Percentiles rank a stretch among this genome's conserved stretches.
Conservation (phyloP, 768 basidiomycete species). For the Daedaleopsis sinensis region DNA sequence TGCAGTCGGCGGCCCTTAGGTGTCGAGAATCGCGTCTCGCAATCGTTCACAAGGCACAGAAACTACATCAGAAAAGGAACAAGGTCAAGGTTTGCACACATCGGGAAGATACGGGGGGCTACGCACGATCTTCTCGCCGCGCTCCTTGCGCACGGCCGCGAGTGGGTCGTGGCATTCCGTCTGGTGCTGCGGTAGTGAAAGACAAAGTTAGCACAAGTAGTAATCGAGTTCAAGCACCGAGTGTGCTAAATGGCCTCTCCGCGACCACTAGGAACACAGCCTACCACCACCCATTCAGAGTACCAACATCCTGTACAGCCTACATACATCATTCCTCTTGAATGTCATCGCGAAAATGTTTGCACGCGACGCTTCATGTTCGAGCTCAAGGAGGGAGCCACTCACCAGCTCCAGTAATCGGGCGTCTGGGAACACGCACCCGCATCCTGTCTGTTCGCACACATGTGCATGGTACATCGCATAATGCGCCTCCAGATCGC, state of each 20-base stretch:
- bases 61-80: constrained; percentile 52
- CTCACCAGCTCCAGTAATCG: constrained; percentile 79
- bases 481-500: constrained; percentile 82
- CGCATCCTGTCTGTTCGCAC: constrained; percentile 69
- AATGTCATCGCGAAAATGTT: not conserved
- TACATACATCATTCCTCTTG: not conserved
- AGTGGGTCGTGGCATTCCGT: constrained; percentile 90
- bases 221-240: not conserved
- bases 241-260: too few species aligned
- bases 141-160: constrained; percentile 71
- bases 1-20: constrained; percentile 82
- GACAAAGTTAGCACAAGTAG: not conserved
- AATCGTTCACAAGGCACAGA: constrained; percentile 70
- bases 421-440: constrained; percentile 85
- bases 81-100: not conserved
- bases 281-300: too few species aligned
- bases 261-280: too few species aligned
- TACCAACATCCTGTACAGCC: not conserved
- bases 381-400: constrained; percentile 12
- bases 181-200: constrained; percentile 55
- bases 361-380: not conserved
- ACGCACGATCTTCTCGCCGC: constrained; percentile 85
- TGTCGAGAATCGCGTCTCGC: constrained; percentile 61
- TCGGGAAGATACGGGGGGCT: not conserved
- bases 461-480: constrained; percentile 84